Conservation (phyloP, 257 asterid species). For the Verbascum thapsus region DNA sequence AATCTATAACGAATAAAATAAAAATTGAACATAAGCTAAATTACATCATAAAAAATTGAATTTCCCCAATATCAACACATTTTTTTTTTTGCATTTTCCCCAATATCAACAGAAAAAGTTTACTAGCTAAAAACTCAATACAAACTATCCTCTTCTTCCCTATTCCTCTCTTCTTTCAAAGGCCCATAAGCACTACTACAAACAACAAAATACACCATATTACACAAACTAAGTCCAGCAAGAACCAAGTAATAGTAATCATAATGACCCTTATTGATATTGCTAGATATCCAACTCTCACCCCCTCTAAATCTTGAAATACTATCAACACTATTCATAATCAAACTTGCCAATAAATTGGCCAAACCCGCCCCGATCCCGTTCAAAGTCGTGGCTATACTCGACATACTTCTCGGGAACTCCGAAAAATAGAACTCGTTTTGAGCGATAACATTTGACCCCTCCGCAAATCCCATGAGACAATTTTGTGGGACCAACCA, state of each 20-base stretch:
- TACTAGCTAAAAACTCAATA: slow-evolving; percentile 15
- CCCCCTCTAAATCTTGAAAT: slow-evolving; percentile 46
- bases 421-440: slow-evolving; percentile 65
- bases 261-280: slow-evolving; percentile 65
- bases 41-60: too few species aligned
- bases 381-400: slow-evolving; percentile 52
- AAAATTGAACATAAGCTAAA: too few species aligned
- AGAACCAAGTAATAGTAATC: slow-evolving; percentile 69
- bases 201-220: slow-evolving; percentile 51
- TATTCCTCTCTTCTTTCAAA: slow-evolving; percentile 27
- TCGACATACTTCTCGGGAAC: slow-evolving; percentile 73
- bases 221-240: slow-evolving; percentile 53
- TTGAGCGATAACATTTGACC: slow-evolving; percentile 52
- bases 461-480: slow-evolving; percentile 67
- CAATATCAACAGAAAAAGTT: background rate
- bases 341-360: slow-evolving; percentile 53
- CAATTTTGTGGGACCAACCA: slow-evolving; percentile 71
- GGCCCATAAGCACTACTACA: slow-evolving; percentile 61
- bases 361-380: slow-evolving; percentile 48
- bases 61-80: background rate
- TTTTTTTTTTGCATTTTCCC: too few species aligned
- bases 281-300: slow-evolving; percentile 64
- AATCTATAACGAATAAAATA: too few species aligned
- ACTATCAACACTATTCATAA: slow-evolving; percentile 43
- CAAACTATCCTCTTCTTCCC: background rate